Percentiles rank a stretch among this genome's conserved stretches.
Conservation (phyloP, 2,329 filamentous ascomycete species). For the Aureobasidium sp. region DNA sequence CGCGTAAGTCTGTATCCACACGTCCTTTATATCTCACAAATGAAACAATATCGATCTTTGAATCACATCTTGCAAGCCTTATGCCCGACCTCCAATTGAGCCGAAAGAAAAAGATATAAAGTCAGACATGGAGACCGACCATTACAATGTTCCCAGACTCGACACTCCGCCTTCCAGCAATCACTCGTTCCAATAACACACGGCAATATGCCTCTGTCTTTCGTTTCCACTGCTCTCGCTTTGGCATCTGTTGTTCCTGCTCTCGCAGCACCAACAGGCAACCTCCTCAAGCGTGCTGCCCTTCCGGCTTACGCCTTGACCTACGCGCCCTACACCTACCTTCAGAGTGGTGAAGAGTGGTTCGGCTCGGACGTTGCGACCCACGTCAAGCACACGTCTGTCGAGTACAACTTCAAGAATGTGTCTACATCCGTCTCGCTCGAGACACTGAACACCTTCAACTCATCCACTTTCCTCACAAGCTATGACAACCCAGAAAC, state of each 20-base stretch:
- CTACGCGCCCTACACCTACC: conserved; percentile 4
- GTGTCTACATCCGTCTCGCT: neutral
- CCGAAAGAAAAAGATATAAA: neutral
- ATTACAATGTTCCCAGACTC: neutral
- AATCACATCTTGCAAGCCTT: neutral
- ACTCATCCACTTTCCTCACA: neutral
- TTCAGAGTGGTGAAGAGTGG: conserved; percentile 8
- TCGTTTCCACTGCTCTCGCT: neutral
- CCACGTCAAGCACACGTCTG: conserved; percentile 6
- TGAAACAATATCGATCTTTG: neutral
- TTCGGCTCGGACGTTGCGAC: conserved; percentile 3
- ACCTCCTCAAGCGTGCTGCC: neutral
- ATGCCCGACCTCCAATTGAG: neutral
- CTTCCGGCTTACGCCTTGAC: conserved; percentile 8
- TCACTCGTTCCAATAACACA: neutral
- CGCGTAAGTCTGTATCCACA: neutral
- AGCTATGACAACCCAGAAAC: conserved; percentile 5
- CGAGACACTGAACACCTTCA: neutral
- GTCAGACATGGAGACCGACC: neutral
- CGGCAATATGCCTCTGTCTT: neutral
- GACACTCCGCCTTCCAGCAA: neutral
- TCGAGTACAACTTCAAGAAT: neutral
- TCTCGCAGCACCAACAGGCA: neutral
- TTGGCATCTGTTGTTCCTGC: neutral
- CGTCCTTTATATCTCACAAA: neutral